phyloP scores from a whole-genome alignment of 192 early-diverging fungal species.

The Coemansia sp. region DNA sequence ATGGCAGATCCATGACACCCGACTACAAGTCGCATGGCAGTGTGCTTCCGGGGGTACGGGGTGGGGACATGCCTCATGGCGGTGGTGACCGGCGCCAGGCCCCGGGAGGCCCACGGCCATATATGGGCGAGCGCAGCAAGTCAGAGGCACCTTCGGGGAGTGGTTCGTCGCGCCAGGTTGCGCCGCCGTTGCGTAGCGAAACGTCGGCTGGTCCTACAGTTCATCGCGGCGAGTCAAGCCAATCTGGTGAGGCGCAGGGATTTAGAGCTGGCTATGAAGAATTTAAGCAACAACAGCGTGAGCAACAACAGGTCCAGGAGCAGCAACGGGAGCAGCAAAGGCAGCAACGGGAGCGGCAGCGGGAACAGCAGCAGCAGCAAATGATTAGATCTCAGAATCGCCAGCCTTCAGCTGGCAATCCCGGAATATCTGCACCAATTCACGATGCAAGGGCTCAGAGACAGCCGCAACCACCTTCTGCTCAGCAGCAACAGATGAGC shows the following conservation, averaged over 20 bases:
- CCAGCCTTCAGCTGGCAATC: neutral
- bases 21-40: slow-evolving; percentile 22
- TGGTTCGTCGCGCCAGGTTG: slow-evolving; percentile 2
- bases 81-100: slow-evolving; percentile 3
- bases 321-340: slow-evolving; percentile 10
- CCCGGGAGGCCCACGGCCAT: slow-evolving; percentile 18
- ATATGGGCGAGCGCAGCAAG: slow-evolving; percentile 12
- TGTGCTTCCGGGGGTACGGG: slow-evolving; percentile 6
- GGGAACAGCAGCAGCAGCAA: neutral
- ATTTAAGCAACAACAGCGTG: slow-evolving; percentile 32
- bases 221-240: slow-evolving; percentile 12
- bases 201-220: slow-evolving; percentile 20
- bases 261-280: slow-evolving; percentile 50
- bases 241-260: slow-evolving; percentile 16
- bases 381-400: neutral
- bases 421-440: neutral
- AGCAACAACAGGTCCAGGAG: slow-evolving; percentile 39
- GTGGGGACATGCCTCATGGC: slow-evolving; percentile 16
- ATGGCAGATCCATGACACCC: slow-evolving; percentile 14
- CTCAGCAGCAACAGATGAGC: slow-evolving; percentile 12
- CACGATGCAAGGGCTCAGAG: slow-evolving; percentile 11
- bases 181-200: slow-evolving; percentile 1
- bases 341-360: neutral
- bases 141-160: slow-evolving; percentile 17
- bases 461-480: slow-evolving; percentile 1